Conservation (phyloP, 805 yeast species). For the Kluyveromyces siamensis region DNA sequence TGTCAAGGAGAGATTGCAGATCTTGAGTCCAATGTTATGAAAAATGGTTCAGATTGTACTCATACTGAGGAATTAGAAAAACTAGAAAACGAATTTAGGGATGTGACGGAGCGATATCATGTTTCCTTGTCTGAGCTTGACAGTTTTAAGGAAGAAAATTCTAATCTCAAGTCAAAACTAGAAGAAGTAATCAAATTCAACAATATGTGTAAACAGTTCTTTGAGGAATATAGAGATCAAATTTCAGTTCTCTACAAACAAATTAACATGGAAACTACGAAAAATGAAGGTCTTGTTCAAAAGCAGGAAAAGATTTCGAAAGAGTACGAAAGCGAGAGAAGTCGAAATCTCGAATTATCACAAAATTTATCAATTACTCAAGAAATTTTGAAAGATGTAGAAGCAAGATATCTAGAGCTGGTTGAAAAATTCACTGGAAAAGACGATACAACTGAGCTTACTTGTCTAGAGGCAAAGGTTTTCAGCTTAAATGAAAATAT, state of each 20-base stretch:
- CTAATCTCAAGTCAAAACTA: neutral
- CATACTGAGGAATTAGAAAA: slow-evolving; percentile 4
- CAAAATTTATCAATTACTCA: slow-evolving; percentile 1
- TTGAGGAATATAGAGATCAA: slow-evolving; percentile 2
- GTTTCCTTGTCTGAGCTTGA: neutral
- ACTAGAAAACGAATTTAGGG: slow-evolving; percentile 4
- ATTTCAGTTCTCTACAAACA: neutral
- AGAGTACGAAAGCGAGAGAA: slow-evolving; percentile 1
- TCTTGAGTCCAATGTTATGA: neutral
- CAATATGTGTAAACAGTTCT: slow-evolving; percentile 2
- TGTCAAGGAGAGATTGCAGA: slow-evolving; percentile 2
- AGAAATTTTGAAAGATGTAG: slow-evolving; percentile 1
- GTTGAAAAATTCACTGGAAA: neutral
- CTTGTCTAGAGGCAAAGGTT: neutral
- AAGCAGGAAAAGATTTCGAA: slow-evolving; percentile 1
- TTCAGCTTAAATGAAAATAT: neutral
- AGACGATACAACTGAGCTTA: neutral
- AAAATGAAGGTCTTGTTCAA: neutral
- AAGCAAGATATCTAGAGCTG: neutral
- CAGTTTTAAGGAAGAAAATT: neutral
- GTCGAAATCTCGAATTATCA: neutral
- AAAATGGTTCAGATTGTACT: neutral
- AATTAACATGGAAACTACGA: neutral
- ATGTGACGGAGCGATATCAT: slow-evolving; percentile 1
- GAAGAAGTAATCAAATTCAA: slow-evolving; percentile 2